phyloP scores from a whole-genome alignment of 192 early-diverging fungal species.

The Coemansia sp. region DNA sequence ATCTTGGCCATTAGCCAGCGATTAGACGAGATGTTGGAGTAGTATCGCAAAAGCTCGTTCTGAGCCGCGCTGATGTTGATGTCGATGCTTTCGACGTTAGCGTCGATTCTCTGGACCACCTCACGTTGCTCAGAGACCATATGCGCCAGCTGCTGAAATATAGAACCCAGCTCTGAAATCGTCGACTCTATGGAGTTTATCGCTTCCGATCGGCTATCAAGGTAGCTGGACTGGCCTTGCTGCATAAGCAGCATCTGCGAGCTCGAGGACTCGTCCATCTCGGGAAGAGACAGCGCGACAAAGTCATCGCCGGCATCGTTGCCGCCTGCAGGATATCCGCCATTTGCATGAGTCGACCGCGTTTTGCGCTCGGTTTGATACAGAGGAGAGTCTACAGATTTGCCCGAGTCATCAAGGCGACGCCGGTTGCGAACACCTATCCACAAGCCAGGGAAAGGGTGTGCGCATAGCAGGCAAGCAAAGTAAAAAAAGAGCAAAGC shows the following conservation, averaged over 20 bases:
- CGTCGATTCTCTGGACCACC: constrained; percentile 88
- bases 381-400: constrained; percentile 57
- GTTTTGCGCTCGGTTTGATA: constrained; percentile 55
- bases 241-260: constrained; percentile 68
- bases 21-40: constrained; percentile 87
- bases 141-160: constrained; percentile 81
- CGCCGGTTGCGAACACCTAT: constrained; percentile 50
- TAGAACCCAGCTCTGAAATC: constrained; percentile 89
- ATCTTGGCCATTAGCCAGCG: constrained; percentile 95
- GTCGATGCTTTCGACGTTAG: constrained; percentile 89
- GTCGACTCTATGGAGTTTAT: constrained; percentile 97
- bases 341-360: constrained; percentile 7
- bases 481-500: too few relatives aligned
- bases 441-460: constrained; percentile 5
- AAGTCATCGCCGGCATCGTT: constrained; percentile 32
- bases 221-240: constrained; percentile 70
- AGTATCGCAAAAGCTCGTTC: constrained; percentile 87
- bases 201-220: constrained; percentile 85
- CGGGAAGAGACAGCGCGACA: constrained; percentile 54
- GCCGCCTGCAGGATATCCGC: constrained; percentile 12
- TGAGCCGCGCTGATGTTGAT: constrained; percentile 89
- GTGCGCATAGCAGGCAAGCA: background rate
- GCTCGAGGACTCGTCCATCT: constrained; percentile 57
- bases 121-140: constrained; percentile 87
- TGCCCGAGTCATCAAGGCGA: constrained; percentile 13